Percentiles rank a stretch among this genome's conserved stretches.
These are phyloP conservation scores for Pseudofabraea citricarpa DNA, from an alignment of 2,329 filamentous ascomycete genomes.

Conservation along the genomic window DNA sequence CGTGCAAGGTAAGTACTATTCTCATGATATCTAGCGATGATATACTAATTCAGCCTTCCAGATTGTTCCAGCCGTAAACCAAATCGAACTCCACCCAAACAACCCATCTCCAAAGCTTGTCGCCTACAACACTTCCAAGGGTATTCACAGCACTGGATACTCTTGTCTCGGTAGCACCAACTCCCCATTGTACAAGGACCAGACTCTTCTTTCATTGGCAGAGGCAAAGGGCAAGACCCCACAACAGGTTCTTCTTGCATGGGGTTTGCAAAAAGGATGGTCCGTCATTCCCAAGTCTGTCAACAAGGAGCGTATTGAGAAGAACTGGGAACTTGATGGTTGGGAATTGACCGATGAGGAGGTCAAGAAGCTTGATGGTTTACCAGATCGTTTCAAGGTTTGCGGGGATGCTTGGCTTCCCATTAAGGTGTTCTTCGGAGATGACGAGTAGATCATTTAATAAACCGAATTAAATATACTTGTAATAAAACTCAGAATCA, in stretches of 20 bases:
- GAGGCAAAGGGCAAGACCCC: slow-evolving; percentile 61
- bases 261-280: slow-evolving; percentile 77
- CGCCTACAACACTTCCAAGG: slow-evolving; percentile 66
- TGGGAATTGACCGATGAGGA: slow-evolving; percentile 72
- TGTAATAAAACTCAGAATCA: no score
- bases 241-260: slow-evolving; percentile 74
- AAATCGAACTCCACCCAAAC: slow-evolving; percentile 77
- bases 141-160: slow-evolving; percentile 71
- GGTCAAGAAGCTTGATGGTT: slow-evolving; percentile 50
- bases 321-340: slow-evolving; percentile 71
- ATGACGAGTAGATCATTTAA: slow-evolving; percentile 63
- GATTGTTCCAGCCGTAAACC: slow-evolving; percentile 67
- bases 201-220: slow-evolving; percentile 57
- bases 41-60: slow-evolving; percentile 50
- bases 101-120: slow-evolving; percentile 77
- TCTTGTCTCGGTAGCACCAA: slow-evolving; percentile 68
- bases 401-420: slow-evolving; percentile 72
- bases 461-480: no score
- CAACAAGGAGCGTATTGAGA: slow-evolving; percentile 66
- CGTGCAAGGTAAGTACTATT: slow-evolving; percentile 18
- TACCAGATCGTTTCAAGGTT: slow-evolving; percentile 68
- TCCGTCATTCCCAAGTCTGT: slow-evolving; percentile 85
- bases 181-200: slow-evolving; percentile 65
- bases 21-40: slow-evolving; percentile 24
- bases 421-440: slow-evolving; percentile 76